Conservation (phyloP, 129 eudicot genomes). For the Escallonia rubra region DNA sequence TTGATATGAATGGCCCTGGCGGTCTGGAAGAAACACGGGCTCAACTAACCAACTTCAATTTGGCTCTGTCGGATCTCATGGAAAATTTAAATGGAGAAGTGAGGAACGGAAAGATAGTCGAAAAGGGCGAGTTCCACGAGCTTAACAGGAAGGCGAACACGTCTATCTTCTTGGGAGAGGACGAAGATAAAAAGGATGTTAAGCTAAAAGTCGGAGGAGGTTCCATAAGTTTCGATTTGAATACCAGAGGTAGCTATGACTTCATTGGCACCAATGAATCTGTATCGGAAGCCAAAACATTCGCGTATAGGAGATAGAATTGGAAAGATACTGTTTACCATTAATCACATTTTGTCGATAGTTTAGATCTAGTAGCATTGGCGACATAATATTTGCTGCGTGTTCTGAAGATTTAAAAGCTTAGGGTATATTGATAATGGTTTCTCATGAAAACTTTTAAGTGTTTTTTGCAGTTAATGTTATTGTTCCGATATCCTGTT, state of each 20-base stretch:
- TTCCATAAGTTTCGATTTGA: conserved; percentile 67
- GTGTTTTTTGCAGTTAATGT: no score
- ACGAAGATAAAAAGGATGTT: conserved; percentile 29
- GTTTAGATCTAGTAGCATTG: no score
- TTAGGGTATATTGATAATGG: background rate
- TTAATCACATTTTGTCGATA: background rate
- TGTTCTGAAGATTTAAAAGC: background rate
- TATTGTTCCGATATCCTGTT: no score
- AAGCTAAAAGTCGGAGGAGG: conserved; percentile 53
- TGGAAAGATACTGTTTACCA: conserved; percentile 8
- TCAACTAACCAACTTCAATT: conserved; percentile 59
- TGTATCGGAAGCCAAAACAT: conserved; percentile 33
- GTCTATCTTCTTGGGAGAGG: conserved; percentile 17
- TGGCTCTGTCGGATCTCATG: conserved; percentile 73
- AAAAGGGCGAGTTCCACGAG: conserved; percentile 11
- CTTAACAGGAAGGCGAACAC: conserved; percentile 13
- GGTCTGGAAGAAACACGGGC: conserved; percentile 54
- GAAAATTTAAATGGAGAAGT: conserved; percentile 51
- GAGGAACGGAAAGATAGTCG: conserved; percentile 19
- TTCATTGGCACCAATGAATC: conserved; percentile 58
- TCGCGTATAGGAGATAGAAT: conserved; percentile 39
- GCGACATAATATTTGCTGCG: no score
- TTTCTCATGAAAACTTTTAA: no score
- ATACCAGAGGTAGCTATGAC: conserved; percentile 67
- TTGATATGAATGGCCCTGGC: conserved; percentile 48